Conservation (phyloP, 768 basidiomycete species). For the Macrolepiota dolichaula region DNA sequence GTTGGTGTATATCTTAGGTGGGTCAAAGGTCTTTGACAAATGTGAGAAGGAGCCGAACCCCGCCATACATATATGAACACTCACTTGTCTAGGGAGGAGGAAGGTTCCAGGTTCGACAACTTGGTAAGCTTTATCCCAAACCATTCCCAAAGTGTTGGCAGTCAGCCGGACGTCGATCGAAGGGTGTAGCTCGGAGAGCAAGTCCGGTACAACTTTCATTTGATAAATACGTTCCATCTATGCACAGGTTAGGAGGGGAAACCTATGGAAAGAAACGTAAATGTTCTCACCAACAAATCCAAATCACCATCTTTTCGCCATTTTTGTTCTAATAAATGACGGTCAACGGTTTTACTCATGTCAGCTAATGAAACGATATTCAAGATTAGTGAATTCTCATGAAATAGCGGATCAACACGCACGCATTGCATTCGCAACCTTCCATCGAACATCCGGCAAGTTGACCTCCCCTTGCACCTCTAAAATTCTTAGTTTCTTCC, state of each 20-base stretch:
- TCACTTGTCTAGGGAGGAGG: conserved; percentile 64
- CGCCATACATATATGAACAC: conserved; percentile 12
- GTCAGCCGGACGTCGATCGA: conserved; percentile 71
- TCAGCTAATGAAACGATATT: conserved; percentile 41
- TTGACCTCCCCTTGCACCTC: conserved; percentile 83
- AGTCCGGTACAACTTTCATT: conserved; percentile 89
- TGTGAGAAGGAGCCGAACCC: neutral
- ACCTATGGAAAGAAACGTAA: neutral
- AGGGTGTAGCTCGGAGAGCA: conserved; percentile 69
- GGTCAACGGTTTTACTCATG: conserved; percentile 64
- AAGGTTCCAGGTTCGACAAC: conserved; percentile 71
- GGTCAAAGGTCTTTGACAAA: conserved; percentile 50
- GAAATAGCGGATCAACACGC: conserved; percentile 24
- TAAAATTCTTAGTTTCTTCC: conserved; percentile 53
- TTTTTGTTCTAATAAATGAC: conserved; percentile 77
- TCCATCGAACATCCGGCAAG: conserved; percentile 80
- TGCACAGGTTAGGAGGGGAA: neutral
- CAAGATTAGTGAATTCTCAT: neutral
- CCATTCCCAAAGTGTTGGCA: conserved; percentile 31
- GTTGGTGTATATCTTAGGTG: conserved; percentile 66
- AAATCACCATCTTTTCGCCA: conserved; percentile 86
- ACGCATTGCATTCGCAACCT: conserved; percentile 78
- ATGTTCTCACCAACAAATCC: conserved; percentile 71
- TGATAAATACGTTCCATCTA: conserved; percentile 93
- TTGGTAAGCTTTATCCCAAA: conserved; percentile 30